Conservation (phyloP, 768 basidiomycete species). For the Kwoniella sp. region DNA sequence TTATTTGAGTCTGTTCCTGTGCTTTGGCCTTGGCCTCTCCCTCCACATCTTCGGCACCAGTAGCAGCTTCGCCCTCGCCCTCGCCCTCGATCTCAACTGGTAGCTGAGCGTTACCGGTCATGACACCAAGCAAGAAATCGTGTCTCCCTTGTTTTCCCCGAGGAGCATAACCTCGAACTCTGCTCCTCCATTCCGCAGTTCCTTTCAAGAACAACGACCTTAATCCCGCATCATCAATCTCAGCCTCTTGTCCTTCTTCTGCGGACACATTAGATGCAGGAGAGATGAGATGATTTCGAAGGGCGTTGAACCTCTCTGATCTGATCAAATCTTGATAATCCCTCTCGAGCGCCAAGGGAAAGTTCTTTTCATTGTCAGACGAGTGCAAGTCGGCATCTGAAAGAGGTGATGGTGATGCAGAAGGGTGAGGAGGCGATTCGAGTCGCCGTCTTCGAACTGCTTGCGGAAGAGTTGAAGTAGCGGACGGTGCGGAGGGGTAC, state of each 20-base stretch:
- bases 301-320: background rate
- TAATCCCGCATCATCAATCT: constrained; percentile 33
- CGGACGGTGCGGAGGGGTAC: constrained; percentile 3
- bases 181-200: constrained; percentile 34
- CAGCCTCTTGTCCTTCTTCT: constrained; percentile 3
- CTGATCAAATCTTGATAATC: constrained; percentile 37
- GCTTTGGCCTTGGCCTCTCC: constrained; percentile 4
- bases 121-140: constrained; percentile 16
- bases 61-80: background rate
- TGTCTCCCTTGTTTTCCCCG: constrained; percentile 17
- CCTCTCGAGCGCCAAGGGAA: constrained; percentile 32
- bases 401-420: constrained; percentile 28
- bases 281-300: background rate
- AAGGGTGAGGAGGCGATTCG: constrained; percentile 24
- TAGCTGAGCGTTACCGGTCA: constrained; percentile 7
- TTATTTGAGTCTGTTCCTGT: background rate
- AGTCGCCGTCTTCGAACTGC: constrained; percentile 44
- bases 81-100: background rate
- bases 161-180: constrained; percentile 30
- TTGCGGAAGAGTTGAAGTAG: constrained; percentile 34
- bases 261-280: background rate
- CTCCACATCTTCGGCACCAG: background rate
- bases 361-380: constrained; percentile 20
- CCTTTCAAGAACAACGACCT: constrained; percentile 39
- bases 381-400: constrained; percentile 25